Percentiles rank a stretch among this genome's conserved stretches.
phyloP scores from a whole-genome alignment of 1,284 basidiomycete genomes.

The Leccinum solheimii region DNA sequence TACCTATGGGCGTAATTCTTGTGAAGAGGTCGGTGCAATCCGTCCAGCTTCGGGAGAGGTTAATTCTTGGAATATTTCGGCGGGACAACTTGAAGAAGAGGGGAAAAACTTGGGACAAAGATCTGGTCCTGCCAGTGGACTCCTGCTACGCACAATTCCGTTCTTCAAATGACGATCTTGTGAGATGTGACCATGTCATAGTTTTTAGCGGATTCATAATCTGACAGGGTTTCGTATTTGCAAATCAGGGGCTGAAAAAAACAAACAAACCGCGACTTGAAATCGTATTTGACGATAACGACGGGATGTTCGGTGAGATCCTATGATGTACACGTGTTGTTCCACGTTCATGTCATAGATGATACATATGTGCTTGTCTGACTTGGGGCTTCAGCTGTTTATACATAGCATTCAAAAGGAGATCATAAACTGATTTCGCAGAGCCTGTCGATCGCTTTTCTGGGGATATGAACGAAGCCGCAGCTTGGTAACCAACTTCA shows the following conservation, averaged over 20 bases:
- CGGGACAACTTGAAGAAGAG: background rate
- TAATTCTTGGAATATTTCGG: background rate
- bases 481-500: slow-evolving; percentile 16
- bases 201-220: background rate
- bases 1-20: background rate
- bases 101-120: background rate
- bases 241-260: slow-evolving; percentile 16
- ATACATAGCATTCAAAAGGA: slow-evolving; percentile 9
- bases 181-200: background rate
- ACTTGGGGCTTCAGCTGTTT: slow-evolving; percentile 3
- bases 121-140: background rate
- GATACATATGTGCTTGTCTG: background rate
- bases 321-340: slow-evolving; percentile 23
- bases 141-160: background rate
- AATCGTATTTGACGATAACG: slow-evolving; percentile 34
- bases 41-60: background rate
- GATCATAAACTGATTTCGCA: slow-evolving; percentile 1
- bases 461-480: slow-evolving; percentile 24
- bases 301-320: slow-evolving; percentile 14
- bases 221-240: slow-evolving; percentile 18
- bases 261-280: slow-evolving; percentile 5
- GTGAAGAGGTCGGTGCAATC: background rate
- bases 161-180: slow-evolving; percentile 1
- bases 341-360: slow-evolving; percentile 12
- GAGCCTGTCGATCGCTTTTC: slow-evolving; percentile 28